phyloP scores from a whole-genome alignment of 2,329 filamentous ascomycete genomes.

The Aspergillus awamori region DNA sequence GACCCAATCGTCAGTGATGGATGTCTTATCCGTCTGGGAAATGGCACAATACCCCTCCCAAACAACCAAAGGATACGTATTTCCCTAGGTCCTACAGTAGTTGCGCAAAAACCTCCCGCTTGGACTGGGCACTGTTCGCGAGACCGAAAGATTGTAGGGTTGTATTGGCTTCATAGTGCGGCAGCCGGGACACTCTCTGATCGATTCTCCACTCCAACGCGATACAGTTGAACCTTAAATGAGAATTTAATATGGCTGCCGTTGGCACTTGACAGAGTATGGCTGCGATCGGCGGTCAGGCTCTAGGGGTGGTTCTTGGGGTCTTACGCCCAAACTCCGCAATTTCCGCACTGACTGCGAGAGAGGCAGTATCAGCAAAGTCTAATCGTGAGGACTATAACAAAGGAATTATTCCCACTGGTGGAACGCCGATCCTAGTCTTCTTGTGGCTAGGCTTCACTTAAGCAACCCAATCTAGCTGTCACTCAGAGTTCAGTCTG shows the following conservation, averaged over 20 bases:
- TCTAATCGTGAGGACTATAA: slow-evolving; percentile 10
- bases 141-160: neutral
- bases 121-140: neutral
- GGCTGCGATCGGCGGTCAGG: slow-evolving; percentile 18
- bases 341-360: slow-evolving; percentile 7
- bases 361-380: slow-evolving; percentile 7
- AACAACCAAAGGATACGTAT: neutral
- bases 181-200: neutral
- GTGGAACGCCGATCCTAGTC: slow-evolving; percentile 10
- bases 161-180: neutral
- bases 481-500: slow-evolving; percentile 6
- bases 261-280: slow-evolving; percentile 4
- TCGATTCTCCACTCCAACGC: slow-evolving; percentile 5
- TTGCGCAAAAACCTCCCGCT: neutral
- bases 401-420: slow-evolving; percentile 22
- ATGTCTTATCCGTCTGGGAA: neutral
- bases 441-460: neutral
- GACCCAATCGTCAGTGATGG: neutral
- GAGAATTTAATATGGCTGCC: slow-evolving; percentile 2
- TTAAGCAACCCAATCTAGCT: slow-evolving; percentile 7
- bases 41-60: neutral
- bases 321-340: slow-evolving; percentile 12
- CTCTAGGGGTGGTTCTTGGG: slow-evolving; percentile 5
- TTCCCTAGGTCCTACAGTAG: neutral
- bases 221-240: slow-evolving; percentile 8